These are phyloP conservation scores for Coemansia sp. DNA, from an alignment of 192 early-diverging fungal genomes.

Conservation along the genomic window DNA sequence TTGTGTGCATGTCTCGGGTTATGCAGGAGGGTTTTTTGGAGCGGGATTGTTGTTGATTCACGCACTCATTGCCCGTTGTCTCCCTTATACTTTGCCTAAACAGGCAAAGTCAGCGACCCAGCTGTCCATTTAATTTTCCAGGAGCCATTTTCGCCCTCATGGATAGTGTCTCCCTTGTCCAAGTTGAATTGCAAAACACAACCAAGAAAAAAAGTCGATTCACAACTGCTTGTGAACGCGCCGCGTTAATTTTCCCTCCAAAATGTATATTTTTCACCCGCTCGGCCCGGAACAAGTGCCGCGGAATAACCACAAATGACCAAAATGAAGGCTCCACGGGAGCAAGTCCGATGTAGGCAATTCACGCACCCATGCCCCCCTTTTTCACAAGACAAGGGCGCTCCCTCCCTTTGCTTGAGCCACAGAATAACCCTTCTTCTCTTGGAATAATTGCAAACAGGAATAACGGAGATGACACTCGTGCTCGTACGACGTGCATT, in stretches of 20 bases:
- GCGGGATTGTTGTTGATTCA: slow-evolving; percentile 4
- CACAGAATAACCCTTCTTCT: neutral
- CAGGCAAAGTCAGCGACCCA: slow-evolving; percentile 8
- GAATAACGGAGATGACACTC: neutral
- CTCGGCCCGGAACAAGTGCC: slow-evolving; percentile 5
- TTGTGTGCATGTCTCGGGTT: slow-evolving; percentile 5
- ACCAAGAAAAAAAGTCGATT: neutral
- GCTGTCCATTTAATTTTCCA: slow-evolving; percentile 10
- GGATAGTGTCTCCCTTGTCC: slow-evolving; percentile 1
- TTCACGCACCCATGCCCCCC: neutral
- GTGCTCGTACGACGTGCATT: slow-evolving; percentile 27
- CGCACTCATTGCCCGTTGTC: neutral
- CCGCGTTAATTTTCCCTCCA: neutral
- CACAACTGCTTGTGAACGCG: slow-evolving; percentile 1
- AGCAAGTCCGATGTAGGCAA: neutral
- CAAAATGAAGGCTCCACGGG: neutral
- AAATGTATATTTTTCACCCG: neutral
- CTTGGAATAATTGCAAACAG: neutral
- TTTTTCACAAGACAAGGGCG: neutral
- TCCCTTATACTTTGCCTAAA: slow-evolving; percentile 11
- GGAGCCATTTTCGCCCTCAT: slow-evolving; percentile 1
- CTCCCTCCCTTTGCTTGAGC: neutral
- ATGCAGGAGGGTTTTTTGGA: slow-evolving; percentile 6
- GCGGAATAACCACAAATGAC: neutral
- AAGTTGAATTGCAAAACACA: neutral